Base-by-base conservation (phyloP, 2,329 filamentous ascomycete genomes). In the Paecilomyces variotii region DNA sequence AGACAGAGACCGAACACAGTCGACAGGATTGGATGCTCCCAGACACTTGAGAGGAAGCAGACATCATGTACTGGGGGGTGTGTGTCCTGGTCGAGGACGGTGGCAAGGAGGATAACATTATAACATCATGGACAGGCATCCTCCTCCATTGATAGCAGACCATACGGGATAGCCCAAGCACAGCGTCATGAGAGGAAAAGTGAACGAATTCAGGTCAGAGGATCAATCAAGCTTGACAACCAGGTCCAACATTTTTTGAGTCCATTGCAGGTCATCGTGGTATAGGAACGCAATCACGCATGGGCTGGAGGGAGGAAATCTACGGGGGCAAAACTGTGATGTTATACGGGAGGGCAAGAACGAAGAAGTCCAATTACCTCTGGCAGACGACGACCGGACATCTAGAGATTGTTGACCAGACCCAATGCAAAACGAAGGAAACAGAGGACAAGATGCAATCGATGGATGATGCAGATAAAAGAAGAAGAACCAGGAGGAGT, bases 401-500 rank as follows among this genome's bases (percentile, higher is more conserved):
- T 45, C 39, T 45, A 45, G 39, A 24, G 30, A 32, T 32, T 32
- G 30, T 2, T 32, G 30, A 32, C 30, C 30, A 2, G 30, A 32
- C 11, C 5, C 30, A 32, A 32, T 9, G 30, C 30, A 32, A 32
- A 32, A 32, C 2, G 30, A 32, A 32, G 5, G 19, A 19, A 19
- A 19, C 19, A 19, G 19, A 19, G 19, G 19, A 19, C 19, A 19
- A 19, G 1, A 19, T 19, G 19, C 32, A 12, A 12, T 10, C 4
- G 32, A 45, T 54, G 61, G n/a, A 50, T 58, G 0, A 58, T 32
- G 19, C 14, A 52, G n/a, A 11, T 55, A 32, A 59, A 61, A 24
- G 59, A 62, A 58, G 70, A 70, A 55, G 67, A 70, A 34, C 61
- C 35, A 39, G 64, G 5, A 65, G 71, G 27, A 72, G 19, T 19